Conservation (phyloP, 1,139 yeast species). For the Hyphopichia khmerensis region DNA sequence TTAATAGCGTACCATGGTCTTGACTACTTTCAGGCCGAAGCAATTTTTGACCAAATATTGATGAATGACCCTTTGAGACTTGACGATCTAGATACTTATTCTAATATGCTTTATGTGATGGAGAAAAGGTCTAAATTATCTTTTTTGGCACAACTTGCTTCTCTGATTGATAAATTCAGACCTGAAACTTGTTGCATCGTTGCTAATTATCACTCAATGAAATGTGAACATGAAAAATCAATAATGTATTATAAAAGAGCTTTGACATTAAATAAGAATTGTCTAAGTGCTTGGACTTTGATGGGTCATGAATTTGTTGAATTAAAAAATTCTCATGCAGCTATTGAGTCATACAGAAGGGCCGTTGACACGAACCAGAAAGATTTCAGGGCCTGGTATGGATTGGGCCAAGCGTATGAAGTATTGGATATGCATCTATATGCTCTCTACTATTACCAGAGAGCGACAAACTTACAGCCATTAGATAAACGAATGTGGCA, state of each 20-base stretch:
- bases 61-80: slow-evolving; percentile 80
- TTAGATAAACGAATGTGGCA: slow-evolving; percentile 95
- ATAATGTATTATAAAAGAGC: slow-evolving; percentile 93
- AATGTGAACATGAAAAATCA: slow-evolving; percentile 93
- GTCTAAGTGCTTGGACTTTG: slow-evolving; percentile 93
- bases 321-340: slow-evolving; percentile 93
- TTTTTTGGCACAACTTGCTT: slow-evolving; percentile 81
- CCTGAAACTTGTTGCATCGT: slow-evolving; percentile 95
- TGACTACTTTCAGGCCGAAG: slow-evolving; percentile 79
- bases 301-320: slow-evolving; percentile 99
- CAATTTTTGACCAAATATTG: slow-evolving; percentile 72
- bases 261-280: slow-evolving; percentile 71
- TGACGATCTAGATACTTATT: slow-evolving; percentile 88
- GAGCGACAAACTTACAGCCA: slow-evolving; percentile 87
- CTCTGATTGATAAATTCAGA: slow-evolving; percentile 79
- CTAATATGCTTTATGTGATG: slow-evolving; percentile 92
- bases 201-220: slow-evolving; percentile 90
- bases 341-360: slow-evolving; percentile 90
- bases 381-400: slow-evolving; percentile 98
- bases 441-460: slow-evolving; percentile 87
- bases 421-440: slow-evolving; percentile 94
- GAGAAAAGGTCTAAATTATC: slow-evolving; percentile 84
- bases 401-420: slow-evolving; percentile 97
- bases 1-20: slow-evolving; percentile 75
- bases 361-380: slow-evolving; percentile 88